These are phyloP conservation scores for Verticillium zaregamsianum DNA, from an alignment of 2,329 filamentous ascomycete species.

Conservation along the genomic window DNA sequence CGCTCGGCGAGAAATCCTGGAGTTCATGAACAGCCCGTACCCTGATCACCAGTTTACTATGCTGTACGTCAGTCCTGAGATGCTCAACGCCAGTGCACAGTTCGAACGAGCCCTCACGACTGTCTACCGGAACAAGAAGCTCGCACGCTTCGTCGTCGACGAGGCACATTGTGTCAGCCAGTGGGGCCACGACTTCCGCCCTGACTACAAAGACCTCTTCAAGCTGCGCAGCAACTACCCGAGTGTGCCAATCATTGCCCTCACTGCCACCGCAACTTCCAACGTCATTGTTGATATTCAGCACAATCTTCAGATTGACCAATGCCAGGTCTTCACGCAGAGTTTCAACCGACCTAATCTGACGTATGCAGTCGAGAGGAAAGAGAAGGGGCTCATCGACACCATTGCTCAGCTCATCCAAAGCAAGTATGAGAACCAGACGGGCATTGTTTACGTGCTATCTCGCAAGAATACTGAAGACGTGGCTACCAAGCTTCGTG, in stretches of 20 bases:
- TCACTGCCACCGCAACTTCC: conserved; percentile 91
- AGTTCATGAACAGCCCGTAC: conserved; percentile 54
- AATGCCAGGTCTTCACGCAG: conserved; percentile 77
- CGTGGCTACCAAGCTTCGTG: conserved; percentile 64
- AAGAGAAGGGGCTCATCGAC: conserved; percentile 37
- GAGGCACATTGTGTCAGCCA: conserved; percentile 99
- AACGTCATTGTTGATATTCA: conserved; percentile 91
- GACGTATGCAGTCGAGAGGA: conserved; percentile 77
- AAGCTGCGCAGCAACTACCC: conserved; percentile 68
- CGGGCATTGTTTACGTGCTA: conserved; percentile 90
- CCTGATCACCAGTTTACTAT: conserved; percentile 79
- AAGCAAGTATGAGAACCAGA: conserved; percentile 63
- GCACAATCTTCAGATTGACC: conserved; percentile 78
- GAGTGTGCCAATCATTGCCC: conserved; percentile 83
- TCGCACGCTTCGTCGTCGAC: conserved; percentile 92
- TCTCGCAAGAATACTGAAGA: conserved; percentile 79
- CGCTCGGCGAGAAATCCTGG: conserved; percentile 63
- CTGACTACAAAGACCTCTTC: conserved; percentile 87
- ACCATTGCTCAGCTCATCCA: conserved; percentile 66
- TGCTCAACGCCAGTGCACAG: conserved; percentile 76
- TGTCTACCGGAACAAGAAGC: conserved; percentile 65
- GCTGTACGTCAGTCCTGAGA: conserved; percentile 94
- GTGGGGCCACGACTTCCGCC: conserved; percentile 97
- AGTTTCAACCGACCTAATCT: conserved; percentile 98
- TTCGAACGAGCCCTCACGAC: conserved; percentile 63